A percentile compares a stretch with the other conserved stretches of the same genome.
Evolutionary conservation across 2,329 filamentous ascomycete species (phyloP).

Genomic region (Penicillium psychrosexuale): DNA sequence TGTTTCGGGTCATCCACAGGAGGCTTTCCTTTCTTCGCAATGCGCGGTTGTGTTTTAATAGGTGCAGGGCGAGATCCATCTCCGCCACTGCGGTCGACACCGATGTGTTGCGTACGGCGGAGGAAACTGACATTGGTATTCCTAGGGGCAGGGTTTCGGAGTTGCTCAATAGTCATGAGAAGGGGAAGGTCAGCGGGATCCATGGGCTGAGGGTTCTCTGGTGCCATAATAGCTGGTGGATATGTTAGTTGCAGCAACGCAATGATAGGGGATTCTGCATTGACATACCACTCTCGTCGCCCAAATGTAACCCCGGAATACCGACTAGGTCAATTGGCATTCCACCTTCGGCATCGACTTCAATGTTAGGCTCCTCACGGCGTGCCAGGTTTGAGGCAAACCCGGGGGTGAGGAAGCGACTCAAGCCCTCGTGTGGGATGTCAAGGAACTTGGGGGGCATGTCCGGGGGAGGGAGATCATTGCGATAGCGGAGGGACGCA

Average conservation of each 20-base stretch:
- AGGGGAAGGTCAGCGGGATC: constrained; percentile 83
- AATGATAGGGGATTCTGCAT: background rate
- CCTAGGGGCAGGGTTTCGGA: constrained; percentile 77
- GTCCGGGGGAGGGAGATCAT: constrained; percentile 89
- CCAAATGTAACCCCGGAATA: constrained; percentile 90
- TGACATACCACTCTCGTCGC: constrained; percentile 80
- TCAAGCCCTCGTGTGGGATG: constrained; percentile 88
- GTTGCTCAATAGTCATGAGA: constrained; percentile 74
- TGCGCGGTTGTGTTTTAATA: constrained; percentile 25
- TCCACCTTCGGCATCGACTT: constrained; percentile 93
- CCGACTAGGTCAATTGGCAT: constrained; percentile 96
- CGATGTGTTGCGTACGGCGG: constrained; percentile 91
- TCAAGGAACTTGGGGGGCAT: constrained; percentile 95
- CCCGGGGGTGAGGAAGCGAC: constrained; percentile 83
- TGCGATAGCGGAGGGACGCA: constrained; percentile 89
- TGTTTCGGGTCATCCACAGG: constrained; percentile 57
- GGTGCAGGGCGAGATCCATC: constrained; percentile 31
- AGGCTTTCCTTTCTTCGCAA: constrained; percentile 33
- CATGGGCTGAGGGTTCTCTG: constrained; percentile 65
- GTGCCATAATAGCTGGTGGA: constrained; percentile 71
- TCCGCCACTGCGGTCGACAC: constrained; percentile 36
- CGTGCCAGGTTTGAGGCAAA: constrained; percentile 86
- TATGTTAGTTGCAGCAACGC: constrained; percentile 10
- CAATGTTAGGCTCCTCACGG: constrained; percentile 92
- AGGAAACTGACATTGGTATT: constrained; percentile 87